Evolutionary conservation across 257 asterid species (phyloP).

Genomic region (Solanum neorickii): DNA sequence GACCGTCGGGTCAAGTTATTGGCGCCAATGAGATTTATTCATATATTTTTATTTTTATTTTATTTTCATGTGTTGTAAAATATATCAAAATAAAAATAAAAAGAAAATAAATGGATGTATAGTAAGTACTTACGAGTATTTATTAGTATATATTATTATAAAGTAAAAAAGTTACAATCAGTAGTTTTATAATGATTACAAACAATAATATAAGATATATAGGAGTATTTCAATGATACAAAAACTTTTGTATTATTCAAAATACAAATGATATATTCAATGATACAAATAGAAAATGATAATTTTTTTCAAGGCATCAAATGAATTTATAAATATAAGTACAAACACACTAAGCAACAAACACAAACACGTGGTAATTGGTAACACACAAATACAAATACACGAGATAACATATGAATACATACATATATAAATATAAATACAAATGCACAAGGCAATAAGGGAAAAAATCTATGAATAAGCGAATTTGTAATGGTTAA

Average conservation of each 20-base stretch:
- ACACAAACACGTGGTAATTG: background rate
- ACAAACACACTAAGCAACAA: background rate
- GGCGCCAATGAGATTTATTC: background rate
- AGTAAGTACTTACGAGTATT: background rate
- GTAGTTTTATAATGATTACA: background rate
- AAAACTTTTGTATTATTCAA: background rate
- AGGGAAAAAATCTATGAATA: no score
- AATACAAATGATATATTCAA: no score
- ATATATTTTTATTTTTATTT: background rate
- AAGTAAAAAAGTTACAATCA: no score
- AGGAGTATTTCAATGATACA: background rate
- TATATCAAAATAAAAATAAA: background rate
- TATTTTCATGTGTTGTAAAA: background rate
- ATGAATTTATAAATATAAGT: background rate
- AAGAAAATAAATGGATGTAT: background rate
- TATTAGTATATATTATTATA: no score
- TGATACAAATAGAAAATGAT: background rate
- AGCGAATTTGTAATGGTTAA: background rate
- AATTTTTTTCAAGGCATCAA: background rate
- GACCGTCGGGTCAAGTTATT: conserved; percentile 4
- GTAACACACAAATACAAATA: background rate
- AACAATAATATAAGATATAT: no score
- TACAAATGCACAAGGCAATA: background rate
- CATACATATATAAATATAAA: no score
- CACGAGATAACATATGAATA: background rate